These are phyloP conservation scores for Boletus pseudo-olivaceus DNA, from an alignment of 768 basidiomycete species.

Conservation along the genomic window DNA sequence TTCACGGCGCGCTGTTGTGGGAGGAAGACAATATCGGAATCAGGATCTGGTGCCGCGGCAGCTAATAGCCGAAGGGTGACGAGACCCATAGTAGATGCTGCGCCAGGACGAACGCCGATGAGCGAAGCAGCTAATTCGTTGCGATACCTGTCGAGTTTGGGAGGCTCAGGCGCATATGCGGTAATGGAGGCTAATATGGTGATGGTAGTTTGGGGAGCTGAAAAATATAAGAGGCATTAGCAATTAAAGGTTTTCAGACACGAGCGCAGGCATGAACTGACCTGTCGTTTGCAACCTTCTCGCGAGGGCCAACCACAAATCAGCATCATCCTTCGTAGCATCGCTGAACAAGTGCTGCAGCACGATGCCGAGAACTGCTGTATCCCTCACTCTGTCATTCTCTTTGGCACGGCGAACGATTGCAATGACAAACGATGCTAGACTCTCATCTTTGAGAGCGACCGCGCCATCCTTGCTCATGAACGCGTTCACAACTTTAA, in stretches of 20 bases:
- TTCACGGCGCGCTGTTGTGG: conserved; percentile 84
- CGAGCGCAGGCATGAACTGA: conserved; percentile 30
- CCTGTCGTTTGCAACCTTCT: conserved; percentile 61
- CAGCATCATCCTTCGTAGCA: conserved; percentile 61
- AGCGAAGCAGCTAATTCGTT: conserved; percentile 88
- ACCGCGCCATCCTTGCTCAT: conserved; percentile 26
- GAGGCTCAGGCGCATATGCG: conserved; percentile 61
- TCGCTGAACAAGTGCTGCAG: conserved; percentile 59
- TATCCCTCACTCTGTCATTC: conserved; percentile 49
- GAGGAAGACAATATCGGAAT: conserved; percentile 80
- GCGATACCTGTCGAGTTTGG: conserved; percentile 72
- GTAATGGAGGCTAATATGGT: conserved; percentile 63
- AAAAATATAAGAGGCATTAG: neutral
- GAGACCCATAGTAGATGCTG: conserved; percentile 70
- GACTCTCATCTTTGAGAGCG: conserved; percentile 14
- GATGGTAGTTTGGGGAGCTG: conserved; percentile 70
- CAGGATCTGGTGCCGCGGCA: conserved; percentile 70
- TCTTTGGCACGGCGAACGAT: conserved; percentile 31
- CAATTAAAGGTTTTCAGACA: neutral
- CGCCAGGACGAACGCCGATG: conserved; percentile 57
- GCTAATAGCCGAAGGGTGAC: conserved; percentile 63
- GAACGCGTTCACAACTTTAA: conserved; percentile 36
- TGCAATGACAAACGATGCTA: conserved; percentile 31
- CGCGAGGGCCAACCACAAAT: conserved; percentile 73
- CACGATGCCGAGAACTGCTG: conserved; percentile 57